Conservation (phyloP, 805 yeast species). For the Kodamaea sagamina region DNA sequence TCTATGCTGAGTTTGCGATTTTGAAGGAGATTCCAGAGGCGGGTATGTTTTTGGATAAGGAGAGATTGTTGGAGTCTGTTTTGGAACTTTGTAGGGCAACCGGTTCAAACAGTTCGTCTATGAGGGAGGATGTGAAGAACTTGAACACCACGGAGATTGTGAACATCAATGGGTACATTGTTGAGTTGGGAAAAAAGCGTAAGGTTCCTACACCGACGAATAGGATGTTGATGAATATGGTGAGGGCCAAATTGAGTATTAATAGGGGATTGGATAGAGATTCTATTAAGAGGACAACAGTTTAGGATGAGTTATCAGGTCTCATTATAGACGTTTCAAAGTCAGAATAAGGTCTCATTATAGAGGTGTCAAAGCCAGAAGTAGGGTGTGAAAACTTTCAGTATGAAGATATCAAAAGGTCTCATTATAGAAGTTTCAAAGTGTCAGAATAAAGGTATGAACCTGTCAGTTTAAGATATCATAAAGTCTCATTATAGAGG, state of each 20-base stretch:
- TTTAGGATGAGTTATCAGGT: not conserved
- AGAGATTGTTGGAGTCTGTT: constrained; percentile 37
- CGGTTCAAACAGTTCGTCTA: constrained; percentile 63
- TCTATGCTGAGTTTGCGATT: constrained; percentile 32
- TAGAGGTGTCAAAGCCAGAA: too few species aligned
- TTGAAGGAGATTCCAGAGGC: constrained; percentile 34
- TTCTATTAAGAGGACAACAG: constrained; percentile 5
- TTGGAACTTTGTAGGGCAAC: constrained; percentile 38
- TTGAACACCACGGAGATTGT: constrained; percentile 73
- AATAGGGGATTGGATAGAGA: constrained; percentile 29
- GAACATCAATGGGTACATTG: constrained; percentile 81
- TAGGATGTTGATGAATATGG: constrained; percentile 45
- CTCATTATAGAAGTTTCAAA: too few species aligned
- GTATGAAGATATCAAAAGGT: too few species aligned
- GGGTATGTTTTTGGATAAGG: constrained; percentile 29
- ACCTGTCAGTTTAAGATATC: too few species aligned
- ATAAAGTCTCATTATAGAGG: too few species aligned
- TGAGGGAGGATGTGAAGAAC: constrained; percentile 65
- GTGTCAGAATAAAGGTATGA: too few species aligned
- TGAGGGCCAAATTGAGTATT: constrained; percentile 39
- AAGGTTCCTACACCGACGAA: constrained; percentile 50
- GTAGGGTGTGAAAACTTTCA: too few species aligned
- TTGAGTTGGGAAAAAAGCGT: constrained; percentile 50
- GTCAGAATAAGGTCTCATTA: too few species aligned
- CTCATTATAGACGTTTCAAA: too few species aligned